A percentile compares a stretch with the other conserved stretches of the same genome.
Conservation (phyloP, 2,329 filamentous ascomycete genomes). For the Claviceps humidiphila region DNA sequence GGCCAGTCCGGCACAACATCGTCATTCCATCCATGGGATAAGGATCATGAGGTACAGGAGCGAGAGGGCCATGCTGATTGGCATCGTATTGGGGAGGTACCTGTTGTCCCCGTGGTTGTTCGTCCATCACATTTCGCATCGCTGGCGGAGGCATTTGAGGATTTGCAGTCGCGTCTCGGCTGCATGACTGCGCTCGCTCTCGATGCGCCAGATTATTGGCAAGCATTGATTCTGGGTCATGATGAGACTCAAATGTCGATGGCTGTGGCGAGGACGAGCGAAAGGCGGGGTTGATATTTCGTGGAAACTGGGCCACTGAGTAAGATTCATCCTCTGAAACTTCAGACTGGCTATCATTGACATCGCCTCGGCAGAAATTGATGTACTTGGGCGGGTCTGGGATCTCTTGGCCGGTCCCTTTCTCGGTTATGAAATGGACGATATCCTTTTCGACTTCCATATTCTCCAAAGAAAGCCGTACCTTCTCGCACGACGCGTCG, state of each 20-base stretch:
- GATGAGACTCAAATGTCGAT: slow-evolving; percentile 82
- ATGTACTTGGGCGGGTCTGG: slow-evolving; percentile 96
- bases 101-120: slow-evolving; percentile 11
- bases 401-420: slow-evolving; percentile 90
- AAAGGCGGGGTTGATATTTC: slow-evolving; percentile 91
- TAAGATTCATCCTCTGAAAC: slow-evolving; percentile 78
- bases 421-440: slow-evolving; percentile 70
- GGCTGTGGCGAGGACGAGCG: slow-evolving; percentile 92
- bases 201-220: slow-evolving; percentile 55
- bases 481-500: slow-evolving; percentile 91
- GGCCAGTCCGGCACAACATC: slow-evolving; percentile 76
- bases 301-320: slow-evolving; percentile 88
- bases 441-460: slow-evolving; percentile 98
- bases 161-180: slow-evolving; percentile 36
- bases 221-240: slow-evolving; percentile 67
- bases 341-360: slow-evolving; percentile 69
- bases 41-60: slow-evolving; percentile 73
- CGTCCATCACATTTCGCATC: slow-evolving; percentile 8
- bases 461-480: slow-evolving; percentile 80
- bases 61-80: slow-evolving; percentile 46
- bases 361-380: slow-evolving; percentile 90
- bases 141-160: slow-evolving; percentile 29
- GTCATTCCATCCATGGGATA: slow-evolving; percentile 96
- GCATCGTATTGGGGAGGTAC: slow-evolving; percentile 25
- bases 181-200: slow-evolving; percentile 30